A percentile compares a stretch with the other conserved stretches of the same genome.
Evolutionary conservation across 2,329 filamentous ascomycete species (phyloP).

Genomic region (Tolypocladium cylindrosporum): DNA sequence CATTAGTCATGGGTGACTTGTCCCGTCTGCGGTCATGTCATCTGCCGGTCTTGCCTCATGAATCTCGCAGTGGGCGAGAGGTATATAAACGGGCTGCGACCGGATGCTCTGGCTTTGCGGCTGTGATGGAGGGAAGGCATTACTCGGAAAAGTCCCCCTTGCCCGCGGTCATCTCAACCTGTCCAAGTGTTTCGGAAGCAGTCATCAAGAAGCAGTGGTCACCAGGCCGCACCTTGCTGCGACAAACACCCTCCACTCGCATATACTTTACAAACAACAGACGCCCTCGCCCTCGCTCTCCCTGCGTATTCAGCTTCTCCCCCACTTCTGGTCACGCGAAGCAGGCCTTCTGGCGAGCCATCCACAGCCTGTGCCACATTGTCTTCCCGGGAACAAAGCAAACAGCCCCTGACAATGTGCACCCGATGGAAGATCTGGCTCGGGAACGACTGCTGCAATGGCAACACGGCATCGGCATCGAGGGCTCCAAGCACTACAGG

Average conservation of each 20-base stretch:
- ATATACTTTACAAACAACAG: background rate
- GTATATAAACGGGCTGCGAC: background rate
- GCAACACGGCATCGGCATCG: background rate
- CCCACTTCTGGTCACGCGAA: background rate
- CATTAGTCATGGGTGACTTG: background rate
- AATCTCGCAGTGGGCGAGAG: background rate
- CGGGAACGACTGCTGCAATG: constrained; percentile 19
- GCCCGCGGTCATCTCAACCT: background rate
- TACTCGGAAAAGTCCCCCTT: background rate
- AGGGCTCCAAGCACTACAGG: constrained; percentile 28
- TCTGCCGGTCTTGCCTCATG: no score
- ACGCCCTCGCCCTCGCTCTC: background rate
- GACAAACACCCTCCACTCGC: background rate
- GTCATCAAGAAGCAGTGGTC: background rate
- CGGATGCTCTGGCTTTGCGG: background rate
- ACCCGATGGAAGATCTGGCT: background rate
- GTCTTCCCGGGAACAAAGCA: background rate
- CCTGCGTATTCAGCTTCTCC: background rate
- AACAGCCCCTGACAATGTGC: background rate
- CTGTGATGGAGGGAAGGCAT: background rate
- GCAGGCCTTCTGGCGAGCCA: background rate
- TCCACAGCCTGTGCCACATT: background rate
- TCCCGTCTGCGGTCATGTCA: background rate
- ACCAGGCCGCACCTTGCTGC: background rate
- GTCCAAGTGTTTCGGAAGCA: background rate